Evolutionary conservation across 2,329 filamentous ascomycete genomes (phyloP), one percentile per base, ranked within the genome.

Genomic region (Trichoderma sp.): DNA sequence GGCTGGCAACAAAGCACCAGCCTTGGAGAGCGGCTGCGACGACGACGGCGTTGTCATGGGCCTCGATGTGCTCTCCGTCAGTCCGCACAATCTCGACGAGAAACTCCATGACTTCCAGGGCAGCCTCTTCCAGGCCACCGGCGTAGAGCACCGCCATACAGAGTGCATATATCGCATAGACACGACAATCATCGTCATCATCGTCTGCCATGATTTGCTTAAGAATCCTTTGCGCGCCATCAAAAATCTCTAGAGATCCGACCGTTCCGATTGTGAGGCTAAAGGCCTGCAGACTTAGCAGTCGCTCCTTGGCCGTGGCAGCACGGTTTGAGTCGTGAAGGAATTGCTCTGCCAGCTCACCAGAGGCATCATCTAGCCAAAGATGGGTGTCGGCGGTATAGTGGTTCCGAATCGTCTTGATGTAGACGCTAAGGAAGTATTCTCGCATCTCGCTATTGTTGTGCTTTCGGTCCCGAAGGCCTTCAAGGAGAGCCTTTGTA

Each of bases 1-100:
- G 87, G 4, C 91, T 93, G 5, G 91, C 91, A 5, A 96, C 85
- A 71, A 94, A 90, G 1, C 90, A 90, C 92, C 92, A 97, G 68
- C 90, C 88, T 71, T 90, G 86, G 1, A 96, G 82, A 0, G 92
- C 92, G 0, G 92, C 91, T 4, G 87, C 84, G 1, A 97, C 92
- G 2, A 93, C 86, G 3, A 83, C 82, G 0, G 84, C 87, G 71
- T 89, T 90, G 73, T 97, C 92, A 39, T 85, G 83, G 0, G 92
- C 91, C 6, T 88, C 87, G 50, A 94, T 84, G 2, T 84, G 87
- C 45, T 90, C 84, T 3, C 93, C 93, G 72, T 97, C 93, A 8
- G 89, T 92, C 69, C 92, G 89, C 19, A 93, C 82, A 59, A 97
- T 92, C 68, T 93, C 91, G 12, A 94, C 80, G 32, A 94, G 81